phyloP scores from a whole-genome alignment of 2,329 filamentous ascomycete species.

The Fusarium vanettenii region DNA sequence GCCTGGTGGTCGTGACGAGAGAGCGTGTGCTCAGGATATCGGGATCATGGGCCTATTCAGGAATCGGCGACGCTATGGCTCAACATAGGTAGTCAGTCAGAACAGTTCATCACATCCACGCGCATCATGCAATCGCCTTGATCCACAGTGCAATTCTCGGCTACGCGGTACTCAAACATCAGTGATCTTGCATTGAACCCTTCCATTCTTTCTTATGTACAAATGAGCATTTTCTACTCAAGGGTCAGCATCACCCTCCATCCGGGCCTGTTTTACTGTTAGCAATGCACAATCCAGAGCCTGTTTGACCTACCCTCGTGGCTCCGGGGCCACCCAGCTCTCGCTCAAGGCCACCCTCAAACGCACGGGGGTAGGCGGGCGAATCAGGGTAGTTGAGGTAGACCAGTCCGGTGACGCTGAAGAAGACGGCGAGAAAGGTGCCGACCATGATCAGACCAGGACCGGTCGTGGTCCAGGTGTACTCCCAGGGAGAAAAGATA shows the following conservation, averaged over 20 bases:
- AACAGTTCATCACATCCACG: not conserved
- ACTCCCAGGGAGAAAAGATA: slow-evolving; percentile 89
- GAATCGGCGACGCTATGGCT: not conserved
- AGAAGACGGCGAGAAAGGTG: slow-evolving; percentile 71
- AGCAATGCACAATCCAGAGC: slow-evolving; percentile 15
- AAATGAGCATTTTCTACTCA: slow-evolving; percentile 49
- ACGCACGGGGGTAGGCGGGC: slow-evolving; percentile 75
- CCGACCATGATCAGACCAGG: slow-evolving; percentile 78
- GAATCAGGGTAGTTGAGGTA: slow-evolving; percentile 78
- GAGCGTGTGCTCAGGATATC: not conserved
- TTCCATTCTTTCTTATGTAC: slow-evolving; percentile 51
- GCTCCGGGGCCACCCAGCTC: slow-evolving; percentile 80
- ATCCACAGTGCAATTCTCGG: slow-evolving; percentile 4
- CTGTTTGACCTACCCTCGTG: slow-evolving; percentile 67
- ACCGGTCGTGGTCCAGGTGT: slow-evolving; percentile 81
- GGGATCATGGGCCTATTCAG: not conserved
- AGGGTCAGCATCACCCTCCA: slow-evolving; percentile 65
- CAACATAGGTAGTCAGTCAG: not conserved
- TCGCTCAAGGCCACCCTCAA: slow-evolving; percentile 76
- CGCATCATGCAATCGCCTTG: slow-evolving; percentile 1
- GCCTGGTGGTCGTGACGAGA: not conserved
- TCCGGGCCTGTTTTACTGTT: slow-evolving; percentile 60
- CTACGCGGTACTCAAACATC: slow-evolving; percentile 14
- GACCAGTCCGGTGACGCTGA: slow-evolving; percentile 75
- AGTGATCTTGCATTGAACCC: slow-evolving; percentile 33